Percentiles rank a stretch among this genome's conserved stretches.
Conservation (phyloP, 441 rosid genomes). For the Biscutella laevigata region DNA sequence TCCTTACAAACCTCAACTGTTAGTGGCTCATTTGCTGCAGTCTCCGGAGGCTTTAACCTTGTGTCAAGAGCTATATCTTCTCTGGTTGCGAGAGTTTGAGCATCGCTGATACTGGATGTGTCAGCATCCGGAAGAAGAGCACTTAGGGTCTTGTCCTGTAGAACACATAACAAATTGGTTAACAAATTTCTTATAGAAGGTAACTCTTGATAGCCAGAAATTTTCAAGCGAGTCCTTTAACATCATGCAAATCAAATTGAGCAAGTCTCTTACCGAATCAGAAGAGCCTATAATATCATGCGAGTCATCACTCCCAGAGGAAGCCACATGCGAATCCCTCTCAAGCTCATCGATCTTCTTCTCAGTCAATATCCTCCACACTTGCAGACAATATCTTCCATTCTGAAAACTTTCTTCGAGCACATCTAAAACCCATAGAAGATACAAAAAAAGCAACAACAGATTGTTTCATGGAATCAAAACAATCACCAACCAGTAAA, state of each 20-base stretch:
- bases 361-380: slow-evolving; percentile 39
- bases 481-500: neutral
- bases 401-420: slow-evolving; percentile 49
- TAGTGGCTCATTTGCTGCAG: slow-evolving; percentile 14
- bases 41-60: slow-evolving; percentile 29
- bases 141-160: slow-evolving; percentile 31
- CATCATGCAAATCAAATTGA: slow-evolving; percentile 19
- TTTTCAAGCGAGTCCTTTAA: too few relatives aligned
- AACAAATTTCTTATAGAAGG: neutral
- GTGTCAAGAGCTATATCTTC: slow-evolving; percentile 16
- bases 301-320: slow-evolving; percentile 47
- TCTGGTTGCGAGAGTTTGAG: slow-evolving; percentile 22
- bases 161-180: neutral
- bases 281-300: slow-evolving; percentile 9
- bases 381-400: slow-evolving; percentile 46
- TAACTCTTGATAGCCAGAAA: too few relatives aligned
- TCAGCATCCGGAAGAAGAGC: slow-evolving; percentile 21
- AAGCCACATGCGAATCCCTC: slow-evolving; percentile 36
- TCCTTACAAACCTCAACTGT: slow-evolving; percentile 29
- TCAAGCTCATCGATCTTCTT: slow-evolving; percentile 42
- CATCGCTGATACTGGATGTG: slow-evolving; percentile 17
- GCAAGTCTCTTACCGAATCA: slow-evolving; percentile 37
- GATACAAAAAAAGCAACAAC: neutral
- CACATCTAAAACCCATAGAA: slow-evolving; percentile 29
- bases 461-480: neutral